Conservation (phyloP, 805 yeast species). For the Millerozyma miso region DNA sequence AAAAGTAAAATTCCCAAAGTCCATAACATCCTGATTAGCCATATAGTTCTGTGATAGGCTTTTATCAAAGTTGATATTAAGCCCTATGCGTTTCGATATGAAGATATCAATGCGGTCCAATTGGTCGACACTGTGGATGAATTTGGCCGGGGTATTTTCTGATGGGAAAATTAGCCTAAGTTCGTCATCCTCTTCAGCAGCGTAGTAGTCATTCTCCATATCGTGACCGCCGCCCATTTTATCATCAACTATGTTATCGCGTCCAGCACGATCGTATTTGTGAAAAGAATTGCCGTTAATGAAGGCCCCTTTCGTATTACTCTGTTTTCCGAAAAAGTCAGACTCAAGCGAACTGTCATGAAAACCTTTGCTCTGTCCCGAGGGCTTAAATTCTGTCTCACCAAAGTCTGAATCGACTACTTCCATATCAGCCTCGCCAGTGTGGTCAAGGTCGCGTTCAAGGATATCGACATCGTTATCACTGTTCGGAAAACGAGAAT, state of each 20-base stretch:
- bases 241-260: constrained; percentile 2
- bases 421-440: constrained; percentile 2
- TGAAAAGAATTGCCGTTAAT: background rate
- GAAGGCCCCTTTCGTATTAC: background rate
- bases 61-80: constrained; percentile 35
- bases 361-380: background rate
- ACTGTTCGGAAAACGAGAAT: constrained; percentile 6
- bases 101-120: constrained; percentile 41
- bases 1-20: constrained; percentile 62
- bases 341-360: background rate
- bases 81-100: constrained; percentile 38
- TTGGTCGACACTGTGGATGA: constrained; percentile 34
- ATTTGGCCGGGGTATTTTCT: constrained; percentile 34
- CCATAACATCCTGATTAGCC: constrained; percentile 39
- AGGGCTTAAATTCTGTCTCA: background rate
- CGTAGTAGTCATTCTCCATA: constrained; percentile 27
- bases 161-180: constrained; percentile 36
- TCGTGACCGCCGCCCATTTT: constrained; percentile 19
- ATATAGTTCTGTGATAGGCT: constrained; percentile 36
- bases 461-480: constrained; percentile 8
- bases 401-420: constrained; percentile 3
- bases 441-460: background rate
- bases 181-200: constrained; percentile 21
- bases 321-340: background rate
- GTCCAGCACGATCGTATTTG: background rate